Evolutionary conservation across 106 monocot species (phyloP).

Genomic region (Chionographis japonica): DNA sequence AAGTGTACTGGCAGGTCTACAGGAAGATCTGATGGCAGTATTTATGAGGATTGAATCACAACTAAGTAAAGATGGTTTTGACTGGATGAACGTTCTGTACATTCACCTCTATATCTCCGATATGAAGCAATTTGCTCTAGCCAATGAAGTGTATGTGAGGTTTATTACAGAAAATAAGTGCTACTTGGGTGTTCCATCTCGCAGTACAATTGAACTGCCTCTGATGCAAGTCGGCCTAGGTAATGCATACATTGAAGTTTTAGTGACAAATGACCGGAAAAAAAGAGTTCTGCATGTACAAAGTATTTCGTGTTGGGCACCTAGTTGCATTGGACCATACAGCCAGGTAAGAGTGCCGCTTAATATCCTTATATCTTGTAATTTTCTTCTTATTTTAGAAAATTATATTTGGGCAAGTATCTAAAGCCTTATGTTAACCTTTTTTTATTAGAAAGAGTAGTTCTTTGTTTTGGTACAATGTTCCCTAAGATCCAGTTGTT

Average conservation of each 20-base stretch:
- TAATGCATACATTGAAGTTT: slow-evolving; percentile 73
- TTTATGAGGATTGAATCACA: slow-evolving; percentile 50
- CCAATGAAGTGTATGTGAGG: slow-evolving; percentile 79
- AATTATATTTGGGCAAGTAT: too few relatives aligned
- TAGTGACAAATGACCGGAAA: slow-evolving; percentile 53
- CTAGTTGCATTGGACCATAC: slow-evolving; percentile 98
- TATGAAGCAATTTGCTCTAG: slow-evolving; percentile 72
- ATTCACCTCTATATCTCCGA: slow-evolving; percentile 91
- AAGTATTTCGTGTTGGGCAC: slow-evolving; percentile 99
- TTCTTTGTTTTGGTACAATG: too few relatives aligned
- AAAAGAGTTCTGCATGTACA: slow-evolving; percentile 96
- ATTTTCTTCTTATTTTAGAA: too few relatives aligned
- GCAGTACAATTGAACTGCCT: slow-evolving; percentile 88
- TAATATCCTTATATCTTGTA: neutral
- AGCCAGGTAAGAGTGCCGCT: slow-evolving; percentile 57
- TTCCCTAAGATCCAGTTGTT: too few relatives aligned
- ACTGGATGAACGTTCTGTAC: slow-evolving; percentile 81
- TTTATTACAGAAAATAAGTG: slow-evolving; percentile 85
- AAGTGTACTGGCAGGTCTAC: slow-evolving; percentile 34
- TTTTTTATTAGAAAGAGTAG: too few relatives aligned
- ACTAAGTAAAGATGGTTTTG: slow-evolving; percentile 54
- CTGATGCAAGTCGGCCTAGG: slow-evolving; percentile 50
- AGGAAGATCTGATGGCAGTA: slow-evolving; percentile 49
- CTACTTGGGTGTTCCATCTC: slow-evolving; percentile 80
- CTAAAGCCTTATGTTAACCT: too few relatives aligned